Conservation (phyloP, 2,329 filamentous ascomycete genomes). For the Colletotrichum zoysiae region DNA sequence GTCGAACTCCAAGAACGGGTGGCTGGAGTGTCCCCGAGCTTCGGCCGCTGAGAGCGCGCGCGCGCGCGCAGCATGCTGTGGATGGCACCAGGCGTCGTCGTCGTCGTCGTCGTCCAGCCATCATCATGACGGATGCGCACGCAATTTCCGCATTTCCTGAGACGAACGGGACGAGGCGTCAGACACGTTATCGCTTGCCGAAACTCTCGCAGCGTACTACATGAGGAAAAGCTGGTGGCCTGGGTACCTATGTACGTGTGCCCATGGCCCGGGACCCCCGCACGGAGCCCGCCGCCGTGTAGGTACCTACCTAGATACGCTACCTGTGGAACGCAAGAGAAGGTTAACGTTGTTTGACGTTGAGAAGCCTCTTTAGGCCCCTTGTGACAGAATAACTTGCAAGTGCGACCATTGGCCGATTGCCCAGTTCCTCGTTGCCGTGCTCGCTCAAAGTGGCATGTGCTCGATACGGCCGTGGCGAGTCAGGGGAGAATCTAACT, state of each 20-base stretch:
- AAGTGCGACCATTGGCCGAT: not conserved
- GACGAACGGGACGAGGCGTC: slow-evolving; percentile 29
- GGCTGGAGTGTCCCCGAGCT: slow-evolving; percentile 23
- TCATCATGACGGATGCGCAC: slow-evolving; percentile 34
- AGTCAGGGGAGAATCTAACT: slow-evolving; percentile 8
- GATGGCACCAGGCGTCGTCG: slow-evolving; percentile 7
- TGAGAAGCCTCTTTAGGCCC: not conserved
- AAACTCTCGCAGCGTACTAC: slow-evolving; percentile 28
- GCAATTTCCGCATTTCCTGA: slow-evolving; percentile 32
- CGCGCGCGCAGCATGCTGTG: not conserved
- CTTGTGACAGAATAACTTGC: slow-evolving; percentile 8
- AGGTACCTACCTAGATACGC: too few species aligned
- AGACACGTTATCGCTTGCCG: slow-evolving; percentile 18
- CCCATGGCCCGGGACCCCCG: slow-evolving; percentile 28
- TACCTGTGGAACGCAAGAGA: not conserved
- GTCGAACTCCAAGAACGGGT: slow-evolving; percentile 2
- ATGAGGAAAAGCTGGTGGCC: slow-evolving; percentile 29
- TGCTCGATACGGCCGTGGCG: not conserved
- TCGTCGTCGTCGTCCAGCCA: slow-evolving; percentile 3
- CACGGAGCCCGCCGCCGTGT: slow-evolving; percentile 20
- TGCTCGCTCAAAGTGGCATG: slow-evolving; percentile 27
- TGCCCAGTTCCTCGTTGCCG: not conserved
- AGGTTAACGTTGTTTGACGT: not conserved
- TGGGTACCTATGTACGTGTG: not conserved
- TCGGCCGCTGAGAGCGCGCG: slow-evolving; percentile 6